Evolutionary conservation across 2,329 filamentous ascomycete species (phyloP).

Genomic region (Phaeoacremonium minimum): DNA sequence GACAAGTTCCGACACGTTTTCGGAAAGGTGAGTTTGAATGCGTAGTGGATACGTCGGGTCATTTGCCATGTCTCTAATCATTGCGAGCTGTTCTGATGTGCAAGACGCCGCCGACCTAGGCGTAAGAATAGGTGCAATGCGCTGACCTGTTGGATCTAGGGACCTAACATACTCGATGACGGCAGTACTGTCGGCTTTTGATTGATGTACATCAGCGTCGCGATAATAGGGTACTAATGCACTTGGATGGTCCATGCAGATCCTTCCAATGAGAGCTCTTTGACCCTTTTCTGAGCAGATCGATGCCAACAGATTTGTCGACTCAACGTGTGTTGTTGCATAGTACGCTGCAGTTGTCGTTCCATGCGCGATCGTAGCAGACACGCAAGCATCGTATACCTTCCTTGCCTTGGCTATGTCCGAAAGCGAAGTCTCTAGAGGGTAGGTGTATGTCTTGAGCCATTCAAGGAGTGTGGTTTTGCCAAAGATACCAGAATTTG

Average conservation of each 20-base stretch:
- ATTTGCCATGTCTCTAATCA: too few relatives aligned
- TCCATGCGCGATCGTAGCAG: neutral
- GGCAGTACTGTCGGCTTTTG: neutral
- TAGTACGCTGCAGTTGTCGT: neutral
- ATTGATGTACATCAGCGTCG: neutral
- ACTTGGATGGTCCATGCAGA: too few relatives aligned
- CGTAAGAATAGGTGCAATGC: neutral
- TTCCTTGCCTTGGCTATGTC: neutral
- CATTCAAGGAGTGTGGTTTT: neutral
- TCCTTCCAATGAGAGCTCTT: neutral
- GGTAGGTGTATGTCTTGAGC: neutral
- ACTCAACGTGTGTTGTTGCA: neutral
- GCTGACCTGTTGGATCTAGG: neutral
- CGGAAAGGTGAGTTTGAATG: neutral
- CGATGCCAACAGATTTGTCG: neutral
- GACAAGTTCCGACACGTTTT: neutral
- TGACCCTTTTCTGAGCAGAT: neutral
- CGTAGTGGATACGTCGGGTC: neutral
- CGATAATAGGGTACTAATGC: too few relatives aligned
- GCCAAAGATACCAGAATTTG: neutral
- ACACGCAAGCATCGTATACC: neutral
- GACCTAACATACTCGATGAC: neutral
- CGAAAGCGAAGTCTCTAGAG: neutral
- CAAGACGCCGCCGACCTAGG: neutral
- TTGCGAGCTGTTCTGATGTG: too few relatives aligned